Base-by-base conservation (phyloP, 1,139 yeast species). In the Scheffersomyces illinoinensis region DNA sequence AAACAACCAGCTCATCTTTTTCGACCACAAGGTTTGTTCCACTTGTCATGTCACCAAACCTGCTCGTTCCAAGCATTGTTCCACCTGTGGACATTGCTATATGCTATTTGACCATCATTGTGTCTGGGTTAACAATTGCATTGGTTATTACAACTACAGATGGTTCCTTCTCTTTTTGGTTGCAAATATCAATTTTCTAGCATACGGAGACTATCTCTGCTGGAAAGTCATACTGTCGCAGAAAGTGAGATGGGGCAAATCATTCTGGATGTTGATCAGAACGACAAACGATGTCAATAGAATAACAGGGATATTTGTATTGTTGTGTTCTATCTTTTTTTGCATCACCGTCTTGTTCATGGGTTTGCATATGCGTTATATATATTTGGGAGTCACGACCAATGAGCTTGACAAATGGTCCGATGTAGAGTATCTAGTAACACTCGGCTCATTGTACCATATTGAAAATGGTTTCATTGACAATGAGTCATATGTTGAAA, bases 81-180 rank as follows among this genome's bases (percentile, higher is more conserved):
- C 89, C 3, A 78, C 83, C 14, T 95, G 98, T 71, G 79, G 82
- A 55, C 66, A 72, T 26, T 95, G 99, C 70, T 78, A 89, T 4
- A 76, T 88, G 47, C 70, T 89, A 61, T 86, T 83, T 66, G 99
- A 95, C 71, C 99, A 95, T 70, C 98, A 95, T 74, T 95, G 99
- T 70, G 74, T 92, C n/a, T 95, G 98, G 97, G 76, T 93, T 59
- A 93, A 93, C 74, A 93, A 91, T 68, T 95, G 98, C 73, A 84
- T 95, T 46, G 98, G 98, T 0, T 82, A 82, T 66, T 80, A 85
- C 56, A 95, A 95, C 68, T 90, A 86, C 72, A 77, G 84, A 53
- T 91, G 87, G 83, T 95, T 95, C 68, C 66, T 90, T 56, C 62
- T 75, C 8, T 93, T 89, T 67, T 74, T 95, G 53, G 48, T 81